Percentiles rank a stretch among this genome's conserved stretches.
Evolutionary conservation across 2,329 filamentous ascomycete species (phyloP).

Genomic region (Ilyonectria mors-panacis): DNA sequence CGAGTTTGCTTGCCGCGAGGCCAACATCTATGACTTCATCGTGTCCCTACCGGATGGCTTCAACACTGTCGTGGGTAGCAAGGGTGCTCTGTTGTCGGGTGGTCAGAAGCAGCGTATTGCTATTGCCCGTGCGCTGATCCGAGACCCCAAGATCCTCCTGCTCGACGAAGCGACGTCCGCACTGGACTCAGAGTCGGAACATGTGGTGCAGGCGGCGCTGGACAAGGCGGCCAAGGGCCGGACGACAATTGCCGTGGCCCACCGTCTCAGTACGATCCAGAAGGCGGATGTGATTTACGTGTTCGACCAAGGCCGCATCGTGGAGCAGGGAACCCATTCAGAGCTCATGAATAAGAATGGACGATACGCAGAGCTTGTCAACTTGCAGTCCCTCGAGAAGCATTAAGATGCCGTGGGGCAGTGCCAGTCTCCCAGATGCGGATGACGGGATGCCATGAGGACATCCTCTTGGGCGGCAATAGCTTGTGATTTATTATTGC

Average conservation of each 20-base stretch:
- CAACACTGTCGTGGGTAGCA: constrained; percentile 87
- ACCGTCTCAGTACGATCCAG: constrained; percentile 92
- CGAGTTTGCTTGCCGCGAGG: constrained; percentile 85
- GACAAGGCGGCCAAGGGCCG: constrained; percentile 87
- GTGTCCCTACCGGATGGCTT: constrained; percentile 88
- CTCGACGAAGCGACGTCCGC: constrained; percentile 87
- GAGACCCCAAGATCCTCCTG: constrained; percentile 90
- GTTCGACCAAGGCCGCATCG: constrained; percentile 90
- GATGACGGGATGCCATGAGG: not conserved
- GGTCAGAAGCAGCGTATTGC: constrained; percentile 97
- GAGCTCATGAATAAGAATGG: constrained; percentile 80
- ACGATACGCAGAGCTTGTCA: constrained; percentile 84
- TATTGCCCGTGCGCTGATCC: constrained; percentile 90
- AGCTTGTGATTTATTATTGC: not conserved
- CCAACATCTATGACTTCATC: constrained; percentile 95
- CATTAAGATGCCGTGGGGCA: constrained; percentile 42
- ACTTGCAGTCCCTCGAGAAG: constrained; percentile 83
- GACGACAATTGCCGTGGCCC: constrained; percentile 95
- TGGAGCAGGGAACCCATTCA: constrained; percentile 85
- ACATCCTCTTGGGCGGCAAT: not conserved
- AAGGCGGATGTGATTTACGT: constrained; percentile 96
- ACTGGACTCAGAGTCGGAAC: constrained; percentile 82
- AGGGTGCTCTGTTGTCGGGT: constrained; percentile 87
- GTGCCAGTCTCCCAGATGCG: not conserved
- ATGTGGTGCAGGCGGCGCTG: constrained; percentile 84